Evolutionary conservation across 148 eudicot species (phyloP).

Genomic region (Gaultheria prostrata): DNA sequence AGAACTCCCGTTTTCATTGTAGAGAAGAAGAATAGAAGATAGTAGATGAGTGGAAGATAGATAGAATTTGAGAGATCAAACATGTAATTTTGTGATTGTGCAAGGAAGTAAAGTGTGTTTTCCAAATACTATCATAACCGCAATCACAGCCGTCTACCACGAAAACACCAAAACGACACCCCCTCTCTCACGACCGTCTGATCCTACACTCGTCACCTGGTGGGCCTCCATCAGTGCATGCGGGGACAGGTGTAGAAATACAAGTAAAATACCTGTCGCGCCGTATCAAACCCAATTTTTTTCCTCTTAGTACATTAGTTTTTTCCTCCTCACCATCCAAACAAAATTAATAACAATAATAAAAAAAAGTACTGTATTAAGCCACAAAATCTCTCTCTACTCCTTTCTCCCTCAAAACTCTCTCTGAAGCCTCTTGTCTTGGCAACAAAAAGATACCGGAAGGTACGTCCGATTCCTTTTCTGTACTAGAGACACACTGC

Average conservation of each 20-base stretch:
- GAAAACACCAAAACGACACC: background rate
- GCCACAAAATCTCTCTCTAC: conserved; percentile 12
- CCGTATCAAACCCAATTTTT: conserved; percentile 12
- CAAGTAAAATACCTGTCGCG: conserved; percentile 14
- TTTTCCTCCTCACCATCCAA: background rate
- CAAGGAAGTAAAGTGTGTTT: background rate
- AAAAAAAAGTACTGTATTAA: background rate
- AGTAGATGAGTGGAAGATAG: too few species aligned
- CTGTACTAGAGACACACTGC: background rate
- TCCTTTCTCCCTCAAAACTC: background rate
- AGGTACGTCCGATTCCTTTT: conserved; percentile 15
- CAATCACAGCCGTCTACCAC: conserved; percentile 27
- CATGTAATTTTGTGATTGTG: background rate
- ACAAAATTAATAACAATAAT: background rate
- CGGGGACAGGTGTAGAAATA: conserved; percentile 26
- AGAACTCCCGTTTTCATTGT: too few species aligned
- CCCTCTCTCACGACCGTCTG: background rate
- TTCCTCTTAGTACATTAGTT: too few species aligned
- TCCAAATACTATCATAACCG: background rate
- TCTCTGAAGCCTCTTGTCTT: conserved; percentile 1
- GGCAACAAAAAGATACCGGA: conserved; percentile 14
- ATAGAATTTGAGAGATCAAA: background rate
- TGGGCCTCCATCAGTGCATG: conserved; percentile 29
- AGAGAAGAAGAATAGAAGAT: too few species aligned
- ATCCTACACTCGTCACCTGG: conserved; percentile 4